These are phyloP conservation scores for Raffaelea arxii DNA, from an alignment of 2,329 filamentous ascomycete species.

Conservation along the genomic window DNA sequence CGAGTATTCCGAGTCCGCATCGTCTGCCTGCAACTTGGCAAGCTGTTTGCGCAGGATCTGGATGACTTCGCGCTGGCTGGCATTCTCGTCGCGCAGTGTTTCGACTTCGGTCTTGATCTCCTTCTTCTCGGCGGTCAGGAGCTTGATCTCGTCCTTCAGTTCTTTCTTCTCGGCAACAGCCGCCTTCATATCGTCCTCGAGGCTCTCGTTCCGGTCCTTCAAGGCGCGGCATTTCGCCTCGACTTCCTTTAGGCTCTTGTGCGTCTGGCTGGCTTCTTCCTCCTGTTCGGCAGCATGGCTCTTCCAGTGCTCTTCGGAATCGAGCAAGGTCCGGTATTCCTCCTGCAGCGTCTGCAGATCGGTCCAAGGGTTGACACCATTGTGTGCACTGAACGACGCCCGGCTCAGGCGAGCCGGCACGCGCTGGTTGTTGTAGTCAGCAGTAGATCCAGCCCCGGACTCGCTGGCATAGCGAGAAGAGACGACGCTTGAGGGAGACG, in stretches of 20 bases:
- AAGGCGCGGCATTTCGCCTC: conserved; percentile 14
- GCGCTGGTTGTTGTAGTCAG: not conserved
- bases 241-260: conserved; percentile 14
- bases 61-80: conserved; percentile 14
- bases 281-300: conserved; percentile 16
- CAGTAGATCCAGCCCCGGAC: not conserved
- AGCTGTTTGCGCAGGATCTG: too few species aligned
- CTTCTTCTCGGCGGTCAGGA: conserved; percentile 13
- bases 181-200: conserved; percentile 17
- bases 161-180: conserved; percentile 15
- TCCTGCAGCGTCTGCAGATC: conserved; percentile 19
- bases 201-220: conserved; percentile 16
- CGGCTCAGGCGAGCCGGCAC: not conserved
- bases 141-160: conserved; percentile 8
- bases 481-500: not conserved
- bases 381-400: conserved; percentile 3
- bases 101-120: conserved; percentile 16
- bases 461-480: not conserved
- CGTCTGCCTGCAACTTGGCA: too few species aligned
- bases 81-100: conserved; percentile 11
- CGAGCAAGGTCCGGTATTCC: conserved; percentile 14
- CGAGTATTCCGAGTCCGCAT: too few species aligned
- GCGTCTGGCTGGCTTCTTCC: conserved; percentile 11
- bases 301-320: conserved; percentile 17
- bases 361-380: conserved; percentile 15